Base-by-base conservation (phyloP, 2,329 filamentous ascomycete species). In the Moelleriella libera region DNA sequence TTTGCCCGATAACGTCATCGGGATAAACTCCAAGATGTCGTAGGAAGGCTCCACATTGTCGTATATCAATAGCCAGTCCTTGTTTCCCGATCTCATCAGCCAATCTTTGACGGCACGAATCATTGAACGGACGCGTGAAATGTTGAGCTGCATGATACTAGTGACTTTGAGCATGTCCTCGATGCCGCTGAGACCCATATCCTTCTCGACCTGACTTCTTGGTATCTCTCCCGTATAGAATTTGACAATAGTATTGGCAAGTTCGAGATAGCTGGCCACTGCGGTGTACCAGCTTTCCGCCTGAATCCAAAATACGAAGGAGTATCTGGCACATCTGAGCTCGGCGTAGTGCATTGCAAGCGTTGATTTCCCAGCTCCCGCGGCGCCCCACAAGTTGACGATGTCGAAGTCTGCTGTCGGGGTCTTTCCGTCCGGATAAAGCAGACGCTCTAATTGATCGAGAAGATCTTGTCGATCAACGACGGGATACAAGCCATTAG, bases 231-330 rank as follows among this genome's bases (percentile, higher is more conserved):
- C 49, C 14, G 56, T 51, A 41, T 59, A 58, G 41, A 56, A 50
- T 6, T 47, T 21, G 4, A 58, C 50, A 5, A 59, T 37, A 6
- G 43, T 46, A 30, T 50, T 50, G 45, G 55, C 57, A 45, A 59
- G 53, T 30, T 57, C 50, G 5, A 59, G 47, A 40, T 57, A 59
- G 49, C 57, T 58, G 9, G 55, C 50, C 30, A 54, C 52, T 14
- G 52, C 52, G 1, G 56, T 59, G 48, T 58, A 52, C 55, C 57
- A 55, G 44, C 56, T 58, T 34, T 57, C 56, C 2, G 56, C 51
- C 45, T 52, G 53, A 11, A 59, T 49, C 56, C 57, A 59, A 42
- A 57, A 57, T 10, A 58, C 53, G 30, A 57, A 58, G 0, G 57
- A 57, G 8, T 56, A 46, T 3, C 53, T 49, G 3, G 48, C 31